Evolutionary conservation across 768 basidiomycete genomes (phyloP), one percentile per base, ranked within the genome.

Genomic region (Amanita polypyramis): DNA sequence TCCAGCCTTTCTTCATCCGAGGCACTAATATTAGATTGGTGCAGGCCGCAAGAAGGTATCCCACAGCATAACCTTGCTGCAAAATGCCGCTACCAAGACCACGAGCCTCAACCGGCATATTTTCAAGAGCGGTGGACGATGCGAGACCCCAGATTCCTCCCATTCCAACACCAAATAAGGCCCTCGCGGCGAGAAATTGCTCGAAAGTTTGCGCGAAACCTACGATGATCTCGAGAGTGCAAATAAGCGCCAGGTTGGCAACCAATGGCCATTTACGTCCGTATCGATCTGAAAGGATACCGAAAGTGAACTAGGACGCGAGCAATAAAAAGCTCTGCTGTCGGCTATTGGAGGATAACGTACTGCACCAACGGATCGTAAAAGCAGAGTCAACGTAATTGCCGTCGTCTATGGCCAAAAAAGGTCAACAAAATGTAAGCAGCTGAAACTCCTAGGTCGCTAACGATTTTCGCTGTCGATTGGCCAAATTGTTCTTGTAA

Each of bases 251-350:
- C 15, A 94, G 71, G 60, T 92, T 93, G 53, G 56, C 54, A 23
- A 95, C 79, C 4, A 94, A 71, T 3, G 92, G 92, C 92, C 92
- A 98, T 72, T 94, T 95, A 23, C 94, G 77, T 3, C 94, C 94
- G 61, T 72, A 95, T 3, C 94, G 79, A 61, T 96, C 94, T 1
- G 85, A 86, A 15, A 84, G 56, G 35, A 92, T 61, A 40, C 91
- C 92, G 54, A 95, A 93, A 55, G 92, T 66, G 43, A 91, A 56
- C 70, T 72, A 27, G 25, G 51, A 17, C 32, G 42, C 45, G 14
- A 15, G 5, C 17, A 43, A 5, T 17, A 10, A 14, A 35, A 36
- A 45, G 20, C 12, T 20, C 15, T 9, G 14, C 10, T 27, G 2
- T 29, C 30, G 47, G 43, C 30, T 38, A 35, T 17, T 12, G 33